phyloP scores from a whole-genome alignment of 768 basidiomycete genomes.

The Rhodosporidiobolus sp. region DNA sequence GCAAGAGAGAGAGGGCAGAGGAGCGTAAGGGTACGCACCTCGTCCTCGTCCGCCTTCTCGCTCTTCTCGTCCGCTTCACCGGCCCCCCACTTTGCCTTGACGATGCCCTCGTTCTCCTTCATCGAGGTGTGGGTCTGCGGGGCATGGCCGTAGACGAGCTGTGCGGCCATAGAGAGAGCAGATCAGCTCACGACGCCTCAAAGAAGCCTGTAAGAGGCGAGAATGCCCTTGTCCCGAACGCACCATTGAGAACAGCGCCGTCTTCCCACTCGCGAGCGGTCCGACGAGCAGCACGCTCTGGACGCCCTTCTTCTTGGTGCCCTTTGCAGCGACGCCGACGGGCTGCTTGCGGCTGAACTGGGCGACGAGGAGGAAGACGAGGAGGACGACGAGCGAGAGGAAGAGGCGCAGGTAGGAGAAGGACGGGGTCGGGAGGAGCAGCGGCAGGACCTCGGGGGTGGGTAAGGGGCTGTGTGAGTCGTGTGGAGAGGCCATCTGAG shows the following conservation, averaged over 20 bases:
- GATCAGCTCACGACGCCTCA: background rate
- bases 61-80: background rate
- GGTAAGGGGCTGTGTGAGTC: background rate
- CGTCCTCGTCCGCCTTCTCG: slow-evolving; percentile 8
- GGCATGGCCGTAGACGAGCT: slow-evolving; percentile 40
- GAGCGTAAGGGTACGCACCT: background rate
- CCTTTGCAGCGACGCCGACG: background rate
- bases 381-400: slow-evolving; percentile 23
- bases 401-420: slow-evolving; percentile 12
- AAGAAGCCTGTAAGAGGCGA: no score
- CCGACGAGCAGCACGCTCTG: slow-evolving; percentile 37
- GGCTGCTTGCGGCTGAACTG: background rate
- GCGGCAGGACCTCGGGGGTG: background rate
- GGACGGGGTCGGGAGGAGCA: background rate
- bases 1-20: background rate
- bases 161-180: background rate
- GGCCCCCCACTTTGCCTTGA: slow-evolving; percentile 24
- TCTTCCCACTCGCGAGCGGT: slow-evolving; percentile 42
- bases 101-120: slow-evolving; percentile 39
- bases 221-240: background rate
- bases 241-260: slow-evolving; percentile 40
- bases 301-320: background rate
- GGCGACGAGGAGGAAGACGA: slow-evolving; percentile 21
- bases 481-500: background rate
- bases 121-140: slow-evolving; percentile 38